Base-by-base conservation (phyloP, 1,284 basidiomycete species). In the Ceratobasidium sp. region DNA sequence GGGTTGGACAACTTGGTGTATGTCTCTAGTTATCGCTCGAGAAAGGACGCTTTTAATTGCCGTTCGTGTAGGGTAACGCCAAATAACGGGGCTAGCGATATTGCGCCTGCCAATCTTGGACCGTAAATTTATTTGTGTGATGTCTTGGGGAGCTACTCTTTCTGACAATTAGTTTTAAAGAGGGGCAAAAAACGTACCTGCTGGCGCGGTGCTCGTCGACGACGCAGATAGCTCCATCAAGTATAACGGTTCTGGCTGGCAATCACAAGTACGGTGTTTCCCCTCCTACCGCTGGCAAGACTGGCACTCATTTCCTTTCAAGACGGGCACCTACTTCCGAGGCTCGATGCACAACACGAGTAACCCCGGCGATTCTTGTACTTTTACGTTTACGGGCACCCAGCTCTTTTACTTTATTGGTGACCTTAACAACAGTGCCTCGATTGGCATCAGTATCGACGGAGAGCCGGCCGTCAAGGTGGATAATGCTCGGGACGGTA, bases 1-100 rank as follows among this genome's bases (percentile, higher is more conserved):
- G 53, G 53, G 24, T 24, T 54, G 22, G 53, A 54, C 13, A 27
- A 29, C 19, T 54, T 54, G n/a, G 53, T 11, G 53, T 54, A 54
- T 13, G 53, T 13, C 13, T 14, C 29, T 31, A 3, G 19, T 29
- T 6, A 6, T 29, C 27, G 27, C 13, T 31, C 2, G 24, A 29
- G 31, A 16, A 22, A 29, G 24, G 1, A 54, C 11, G 2, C 27
- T 54, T 4, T 1, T 31, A 1, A 24, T 31, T 54, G 3, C 24
- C 27, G 14, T 54, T 53, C 49, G 31, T 34, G 31, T 34, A 54
- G 53, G 53, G 19, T 54, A 54, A 54, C 27, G 1, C 53, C 53
- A 29, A 54, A 31, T 14, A 29, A 29, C 19, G 53, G 53, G 11
- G 31, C 24, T 19, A 29, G 31, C 11, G 24, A 29, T 22, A 54